These are phyloP conservation scores for Hygrophorus pudorinus DNA, from an alignment of 768 basidiomycete species.

Conservation along the genomic window DNA sequence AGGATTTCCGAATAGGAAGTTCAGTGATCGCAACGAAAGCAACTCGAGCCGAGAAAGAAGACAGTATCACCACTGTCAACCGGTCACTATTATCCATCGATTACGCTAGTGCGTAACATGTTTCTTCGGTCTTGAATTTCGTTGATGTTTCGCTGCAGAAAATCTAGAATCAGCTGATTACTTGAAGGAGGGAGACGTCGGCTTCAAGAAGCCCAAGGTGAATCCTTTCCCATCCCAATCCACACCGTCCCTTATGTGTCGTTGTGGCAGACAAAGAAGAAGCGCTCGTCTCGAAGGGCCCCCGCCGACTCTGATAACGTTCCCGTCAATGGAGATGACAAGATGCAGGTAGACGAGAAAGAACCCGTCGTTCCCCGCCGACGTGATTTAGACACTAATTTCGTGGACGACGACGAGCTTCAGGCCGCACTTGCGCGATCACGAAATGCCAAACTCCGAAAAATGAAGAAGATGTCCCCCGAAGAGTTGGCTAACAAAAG, in stretches of 20 bases:
- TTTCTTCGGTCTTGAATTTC: not conserved
- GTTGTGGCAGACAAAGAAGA: conserved; percentile 76
- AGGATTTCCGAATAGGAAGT: conserved; percentile 86
- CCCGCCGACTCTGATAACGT: conserved; percentile 42
- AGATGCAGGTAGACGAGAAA: conserved; percentile 76
- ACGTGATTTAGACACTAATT: conserved; percentile 75
- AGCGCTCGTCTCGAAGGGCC: conserved; percentile 61
- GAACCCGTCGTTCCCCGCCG: conserved; percentile 50
- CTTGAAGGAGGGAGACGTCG: conserved; percentile 80
- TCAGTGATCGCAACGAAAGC: conserved; percentile 33
- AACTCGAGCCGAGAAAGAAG: conserved; percentile 36
- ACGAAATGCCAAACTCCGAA: conserved; percentile 72
- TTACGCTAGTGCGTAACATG: conserved; percentile 65
- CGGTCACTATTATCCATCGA: conserved; percentile 78
- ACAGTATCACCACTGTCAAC: conserved; percentile 55
- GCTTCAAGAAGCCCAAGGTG: conserved; percentile 94
- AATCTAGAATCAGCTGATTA: conserved; percentile 85
- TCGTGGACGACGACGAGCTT: conserved; percentile 97
- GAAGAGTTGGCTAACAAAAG: conserved; percentile 77
- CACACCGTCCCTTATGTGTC: conserved; percentile 6
- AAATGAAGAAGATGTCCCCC: conserved; percentile 63
- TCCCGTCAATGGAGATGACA: conserved; percentile 26
- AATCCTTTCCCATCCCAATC: conserved; percentile 7
- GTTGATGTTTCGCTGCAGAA: conserved; percentile 38
- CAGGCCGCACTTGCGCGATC: conserved; percentile 86